phyloP scores from a whole-genome alignment of 2,329 filamentous ascomycete genomes.

The Aspergillus sergii region DNA sequence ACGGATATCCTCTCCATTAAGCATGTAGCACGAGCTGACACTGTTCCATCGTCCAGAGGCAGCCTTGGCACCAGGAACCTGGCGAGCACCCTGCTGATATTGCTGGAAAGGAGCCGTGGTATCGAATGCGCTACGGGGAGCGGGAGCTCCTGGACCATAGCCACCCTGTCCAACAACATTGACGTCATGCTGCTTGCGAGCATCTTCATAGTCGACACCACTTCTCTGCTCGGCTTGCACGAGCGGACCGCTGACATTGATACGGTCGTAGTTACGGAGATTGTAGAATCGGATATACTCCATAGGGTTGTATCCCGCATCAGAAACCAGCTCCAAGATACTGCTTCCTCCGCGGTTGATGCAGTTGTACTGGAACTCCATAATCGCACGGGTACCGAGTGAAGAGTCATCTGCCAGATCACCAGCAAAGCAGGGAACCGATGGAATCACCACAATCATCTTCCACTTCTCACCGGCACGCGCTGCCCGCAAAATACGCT shows the following conservation, averaged over 20 bases:
- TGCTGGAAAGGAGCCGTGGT: conserved; percentile 58
- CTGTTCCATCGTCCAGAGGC: conserved; percentile 68
- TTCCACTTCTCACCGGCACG: conserved; percentile 86
- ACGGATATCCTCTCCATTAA: conserved; percentile 70
- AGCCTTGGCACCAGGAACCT: conserved; percentile 51
- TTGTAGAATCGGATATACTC: conserved; percentile 95
- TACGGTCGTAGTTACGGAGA: conserved; percentile 85
- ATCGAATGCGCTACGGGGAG: conserved; percentile 37
- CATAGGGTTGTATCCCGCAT: conserved; percentile 74
- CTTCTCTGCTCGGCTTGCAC: conserved; percentile 43
- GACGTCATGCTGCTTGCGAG: conserved; percentile 46
- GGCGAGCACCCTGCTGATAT: conserved; percentile 71
- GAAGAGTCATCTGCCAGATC: conserved; percentile 83
- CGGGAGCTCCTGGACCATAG: conserved; percentile 36
- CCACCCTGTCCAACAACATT: conserved; percentile 50
- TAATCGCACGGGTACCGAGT: conserved; percentile 86
- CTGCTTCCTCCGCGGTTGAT: conserved; percentile 91
- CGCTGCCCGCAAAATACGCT: conserved; percentile 78
- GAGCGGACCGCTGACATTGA: conserved; percentile 59
- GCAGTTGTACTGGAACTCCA: conserved; percentile 98
- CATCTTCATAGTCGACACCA: conserved; percentile 49
- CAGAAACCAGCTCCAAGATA: conserved; percentile 78
- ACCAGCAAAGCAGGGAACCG: conserved; percentile 90
- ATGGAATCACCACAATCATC: conserved; percentile 86
- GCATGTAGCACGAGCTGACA: conserved; percentile 82